phyloP scores from a whole-genome alignment of 768 basidiomycete species.

The Termitomyces sp. region DNA sequence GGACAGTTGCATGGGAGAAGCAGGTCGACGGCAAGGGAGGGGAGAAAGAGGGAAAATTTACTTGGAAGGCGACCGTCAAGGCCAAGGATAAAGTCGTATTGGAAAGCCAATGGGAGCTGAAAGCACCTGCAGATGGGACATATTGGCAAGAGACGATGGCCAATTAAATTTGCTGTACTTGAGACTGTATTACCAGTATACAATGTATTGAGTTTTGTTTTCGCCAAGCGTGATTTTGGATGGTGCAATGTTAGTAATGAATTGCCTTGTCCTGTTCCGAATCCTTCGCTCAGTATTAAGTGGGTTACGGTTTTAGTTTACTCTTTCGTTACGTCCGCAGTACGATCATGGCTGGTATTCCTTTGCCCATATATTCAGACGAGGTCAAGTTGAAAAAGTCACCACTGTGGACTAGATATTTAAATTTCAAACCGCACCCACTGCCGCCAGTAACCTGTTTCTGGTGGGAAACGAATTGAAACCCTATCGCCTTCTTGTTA shows the following conservation, averaged over 20 bases:
- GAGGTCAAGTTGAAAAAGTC: too few species aligned
- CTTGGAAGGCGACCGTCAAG: constrained; percentile 45
- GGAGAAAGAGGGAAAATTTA: constrained; percentile 51
- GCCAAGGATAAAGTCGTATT: constrained; percentile 38
- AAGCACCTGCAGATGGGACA: constrained; percentile 28
- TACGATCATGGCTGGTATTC: too few species aligned
- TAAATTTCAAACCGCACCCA: constrained; percentile 1
- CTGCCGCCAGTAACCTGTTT: background rate
- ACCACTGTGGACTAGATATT: too few species aligned
- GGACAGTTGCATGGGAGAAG: constrained; percentile 30
- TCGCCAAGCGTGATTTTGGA: too few species aligned
- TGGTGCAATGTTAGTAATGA: background rate
- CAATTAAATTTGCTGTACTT: background rate
- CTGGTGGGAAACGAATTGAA: too few species aligned
- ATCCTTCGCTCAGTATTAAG: too few species aligned
- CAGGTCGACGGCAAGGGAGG: constrained; percentile 39
- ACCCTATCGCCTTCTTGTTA: background rate
- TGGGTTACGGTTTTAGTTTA: too few species aligned
- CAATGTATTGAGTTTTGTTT: too few species aligned
- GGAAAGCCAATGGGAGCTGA: constrained; percentile 50
- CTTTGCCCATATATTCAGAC: too few species aligned
- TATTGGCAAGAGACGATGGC: constrained; percentile 19
- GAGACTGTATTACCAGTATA: background rate
- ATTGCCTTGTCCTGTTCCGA: too few species aligned
- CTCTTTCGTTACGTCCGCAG: too few species aligned